Evolutionary conservation across 257 asterid genomes (phyloP), one percentile per base, ranked within the genome.

Genomic region (Fraxinus cuspidata): DNA sequence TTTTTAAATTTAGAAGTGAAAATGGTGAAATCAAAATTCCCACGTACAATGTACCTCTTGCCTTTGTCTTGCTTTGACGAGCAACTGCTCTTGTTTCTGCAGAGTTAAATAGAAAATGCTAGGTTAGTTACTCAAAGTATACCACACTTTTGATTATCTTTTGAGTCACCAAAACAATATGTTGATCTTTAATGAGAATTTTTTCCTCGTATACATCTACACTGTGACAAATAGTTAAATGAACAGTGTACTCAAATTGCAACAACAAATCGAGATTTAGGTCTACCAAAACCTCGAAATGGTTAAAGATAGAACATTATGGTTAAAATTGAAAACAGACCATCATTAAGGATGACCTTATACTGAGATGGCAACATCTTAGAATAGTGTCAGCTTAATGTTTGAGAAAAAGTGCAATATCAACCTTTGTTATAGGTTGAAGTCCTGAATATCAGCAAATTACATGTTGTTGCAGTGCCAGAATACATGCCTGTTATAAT

Each of bases 21-120:
- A 35, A 25, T 34, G 16, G 28, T 58, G 4, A 28, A 58, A 38
- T 67, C 75, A 75, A 83, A 74, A 13, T 64, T 25, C 60, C 72
- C 77, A 70, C 71, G 69, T 65, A 80, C 4, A 10, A 58, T 74
- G 21, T 93, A 95, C 99, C 98, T 93, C 91, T 81, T 90, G 92
- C 68, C 79, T 85, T 80, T 87, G 87, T 82, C 87, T 91, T 7
- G 97, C 97, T 83, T 91, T 93, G 53, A 71, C 72, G 79, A 92
- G 88, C 80, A 83, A 86, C 51, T 81, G 91, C 56, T 85, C 96
- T 70, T 86, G 96, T 81, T 85, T 93, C 97, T 93, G 97, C 89
- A 86, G 44, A 42, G 23, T 72, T 34, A 72, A 65, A 70, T 66
- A 47, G 35, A 71, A 35, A 73, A 63, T 47, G 23, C 37, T 47